Evolutionary conservation across 306 rosid species (phyloP).

Genomic region (Trichosanthes truncata): DNA sequence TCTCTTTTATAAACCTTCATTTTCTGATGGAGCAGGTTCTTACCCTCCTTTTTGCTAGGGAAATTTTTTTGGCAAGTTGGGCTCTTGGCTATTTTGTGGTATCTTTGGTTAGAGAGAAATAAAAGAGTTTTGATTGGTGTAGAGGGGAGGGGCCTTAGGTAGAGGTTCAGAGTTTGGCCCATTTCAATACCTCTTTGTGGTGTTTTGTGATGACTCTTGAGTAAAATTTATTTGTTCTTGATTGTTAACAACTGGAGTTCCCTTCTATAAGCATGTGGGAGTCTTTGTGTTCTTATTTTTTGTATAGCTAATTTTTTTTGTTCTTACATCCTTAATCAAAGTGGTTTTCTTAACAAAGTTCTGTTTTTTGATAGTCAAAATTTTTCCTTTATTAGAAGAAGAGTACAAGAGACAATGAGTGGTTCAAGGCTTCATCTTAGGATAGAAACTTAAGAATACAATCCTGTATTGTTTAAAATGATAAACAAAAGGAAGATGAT

Average conservation of each 20-base stretch:
- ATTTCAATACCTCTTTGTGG: background rate
- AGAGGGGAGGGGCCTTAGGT: background rate
- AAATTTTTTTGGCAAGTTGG: background rate
- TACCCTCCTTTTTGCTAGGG: background rate
- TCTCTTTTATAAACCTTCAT: background rate
- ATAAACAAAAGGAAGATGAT: background rate
- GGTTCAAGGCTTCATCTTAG: background rate
- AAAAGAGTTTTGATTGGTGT: background rate
- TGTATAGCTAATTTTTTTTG: background rate
- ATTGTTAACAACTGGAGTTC: background rate
- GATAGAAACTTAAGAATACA: background rate
- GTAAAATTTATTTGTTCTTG: background rate
- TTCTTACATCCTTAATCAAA: background rate
- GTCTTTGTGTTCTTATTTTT: background rate
- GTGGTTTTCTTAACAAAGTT: background rate
- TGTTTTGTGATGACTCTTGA: background rate
- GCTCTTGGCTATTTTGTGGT: background rate
- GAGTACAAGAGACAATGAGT: background rate
- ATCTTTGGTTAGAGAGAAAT: background rate
- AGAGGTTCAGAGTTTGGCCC: background rate
- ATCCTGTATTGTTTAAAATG: background rate
- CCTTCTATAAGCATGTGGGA: background rate
- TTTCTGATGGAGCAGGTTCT: background rate
- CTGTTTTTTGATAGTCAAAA: background rate
- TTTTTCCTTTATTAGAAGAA: background rate